Conservation (phyloP, 495 filamentous ascomycete genomes). For the Aspergillus ostianus region DNA sequence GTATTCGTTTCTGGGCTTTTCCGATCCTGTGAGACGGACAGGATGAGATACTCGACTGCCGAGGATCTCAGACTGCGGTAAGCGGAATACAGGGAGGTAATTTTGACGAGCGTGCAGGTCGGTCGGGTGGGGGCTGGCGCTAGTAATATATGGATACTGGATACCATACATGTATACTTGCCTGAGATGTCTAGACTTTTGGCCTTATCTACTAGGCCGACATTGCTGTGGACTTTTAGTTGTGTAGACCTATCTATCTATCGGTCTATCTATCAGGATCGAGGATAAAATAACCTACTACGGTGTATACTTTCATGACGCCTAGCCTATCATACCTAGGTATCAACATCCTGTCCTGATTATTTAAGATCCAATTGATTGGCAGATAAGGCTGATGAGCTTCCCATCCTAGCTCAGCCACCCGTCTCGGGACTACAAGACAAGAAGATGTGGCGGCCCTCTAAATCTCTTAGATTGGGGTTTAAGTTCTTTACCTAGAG, state of each 20-base stretch:
- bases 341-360: not conserved
- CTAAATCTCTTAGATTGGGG: not conserved
- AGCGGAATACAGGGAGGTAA: not conserved
- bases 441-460: not conserved
- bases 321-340: no score
- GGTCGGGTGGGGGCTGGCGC: no score
- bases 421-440: not conserved
- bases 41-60: not conserved
- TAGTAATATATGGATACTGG: no score
- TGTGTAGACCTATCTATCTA: not conserved
- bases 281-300: no score
- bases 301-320: no score
- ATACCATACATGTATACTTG: not conserved
- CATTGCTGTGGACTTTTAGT: not conserved
- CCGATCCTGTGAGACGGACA: not conserved
- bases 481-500: not conserved
- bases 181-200: not conserved
- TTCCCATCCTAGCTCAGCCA: not conserved
- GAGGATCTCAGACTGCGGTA: no score
- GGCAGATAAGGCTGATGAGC: not conserved
- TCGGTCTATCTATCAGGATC: no score
- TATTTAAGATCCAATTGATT: not conserved
- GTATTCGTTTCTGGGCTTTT: not conserved
- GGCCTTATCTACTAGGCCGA: not conserved
- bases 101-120: no score